These are phyloP conservation scores for Tuber umbilicatum DNA, from an alignment of 495 filamentous ascomycete species.

Conservation along the genomic window DNA sequence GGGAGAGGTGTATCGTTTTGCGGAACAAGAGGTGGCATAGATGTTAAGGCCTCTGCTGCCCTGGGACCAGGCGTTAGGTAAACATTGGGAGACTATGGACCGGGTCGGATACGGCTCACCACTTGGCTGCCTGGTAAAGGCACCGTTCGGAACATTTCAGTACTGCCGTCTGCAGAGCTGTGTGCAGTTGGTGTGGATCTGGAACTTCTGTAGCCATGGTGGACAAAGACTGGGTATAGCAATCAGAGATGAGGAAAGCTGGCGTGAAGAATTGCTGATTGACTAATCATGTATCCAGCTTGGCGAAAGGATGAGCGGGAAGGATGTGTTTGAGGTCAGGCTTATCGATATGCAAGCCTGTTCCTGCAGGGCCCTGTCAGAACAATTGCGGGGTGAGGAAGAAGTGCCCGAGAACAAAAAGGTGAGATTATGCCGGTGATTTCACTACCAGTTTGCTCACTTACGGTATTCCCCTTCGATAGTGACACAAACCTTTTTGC, in stretches of 20 bases:
- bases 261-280: not conserved
- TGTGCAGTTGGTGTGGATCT: constrained; percentile 32
- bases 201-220: constrained; percentile 37
- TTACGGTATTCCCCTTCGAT: not conserved
- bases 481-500: not conserved
- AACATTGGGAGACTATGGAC: not conserved
- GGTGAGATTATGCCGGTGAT: not conserved
- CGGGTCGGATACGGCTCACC: constrained; percentile 50
- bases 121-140: constrained; percentile 94
- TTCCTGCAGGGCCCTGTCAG: not conserved
- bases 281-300: not conserved
- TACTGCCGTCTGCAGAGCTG: constrained; percentile 70
- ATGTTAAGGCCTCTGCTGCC: constrained; percentile 89
- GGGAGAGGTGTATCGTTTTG: constrained; percentile 33
- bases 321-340: not conserved
- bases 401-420: not conserved
- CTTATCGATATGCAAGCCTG: constrained; percentile 1
- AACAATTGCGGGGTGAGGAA: not conserved
- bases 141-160: constrained; percentile 90
- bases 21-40: constrained; percentile 52
- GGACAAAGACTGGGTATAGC: not conserved
- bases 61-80: constrained; percentile 47
- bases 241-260: not conserved
- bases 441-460: not conserved
- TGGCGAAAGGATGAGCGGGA: not conserved